Base-by-base conservation (phyloP, 768 basidiomycete genomes). In the Mycena galericulata region DNA sequence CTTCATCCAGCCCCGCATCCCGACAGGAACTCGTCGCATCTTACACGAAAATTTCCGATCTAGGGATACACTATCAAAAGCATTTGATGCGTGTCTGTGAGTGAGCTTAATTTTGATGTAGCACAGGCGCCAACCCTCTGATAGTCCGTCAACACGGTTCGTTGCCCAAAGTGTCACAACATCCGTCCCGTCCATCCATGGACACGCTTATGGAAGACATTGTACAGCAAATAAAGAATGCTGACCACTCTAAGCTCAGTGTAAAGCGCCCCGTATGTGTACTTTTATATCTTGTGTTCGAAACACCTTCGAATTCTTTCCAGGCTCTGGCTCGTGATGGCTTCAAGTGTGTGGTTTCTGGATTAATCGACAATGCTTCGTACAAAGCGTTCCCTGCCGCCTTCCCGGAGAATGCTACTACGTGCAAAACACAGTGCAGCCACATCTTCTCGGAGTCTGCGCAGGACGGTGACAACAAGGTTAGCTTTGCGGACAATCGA, bases 321-420 rank as follows among this genome's bases (percentile, higher is more conserved):
- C 38, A 62, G 61, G 61, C 61, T 53, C 50, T 62, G 50, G 61
- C 49, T 26, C 49, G 61, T 22, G 61, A 62, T 32, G 38, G 49
- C 26, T 62, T 51, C 40, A 41, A 43, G 12, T 62, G 61, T 26
- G 50, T 62, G 8, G 49, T 62, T 41, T 53, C 61, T 3, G 61
- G 61, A 30, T 41, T 30, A 15, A 41, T 53, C 24, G 61, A 62
- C 34, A 4, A 12, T 15, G 0, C 36, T 40, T 41, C 50, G 27
- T 51, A 53, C 29, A 9, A n/a, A 0, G 61, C 27, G 46, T 49
- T 60, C 46, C 59, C 59, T 36, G n/a, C 32, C 32, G 24, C n/a
- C 45, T 60, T 60, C 47, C 59, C 59, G 32, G 22, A 14, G 24
- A 3, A 20, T 38, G 34, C n/a, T 49, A 7, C 20, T 18, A 60